These are phyloP conservation scores for Arxiozyma heterogenica DNA, from an alignment of 1,139 yeast genomes.

Conservation along the genomic window DNA sequence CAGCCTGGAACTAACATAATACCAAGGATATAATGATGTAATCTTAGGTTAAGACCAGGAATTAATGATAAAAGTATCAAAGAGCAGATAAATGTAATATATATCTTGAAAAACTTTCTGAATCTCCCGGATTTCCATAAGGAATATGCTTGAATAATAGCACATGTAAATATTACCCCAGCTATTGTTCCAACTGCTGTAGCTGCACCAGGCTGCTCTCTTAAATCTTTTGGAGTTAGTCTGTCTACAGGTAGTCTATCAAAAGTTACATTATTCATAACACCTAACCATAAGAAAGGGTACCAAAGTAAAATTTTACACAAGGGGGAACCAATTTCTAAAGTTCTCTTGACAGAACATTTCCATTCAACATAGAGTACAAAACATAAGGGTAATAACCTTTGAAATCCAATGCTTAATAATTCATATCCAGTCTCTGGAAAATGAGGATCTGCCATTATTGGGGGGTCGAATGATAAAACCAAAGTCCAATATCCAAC, in stretches of 20 bases:
- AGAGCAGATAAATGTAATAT: slow-evolving; percentile 39
- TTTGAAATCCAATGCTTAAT: slow-evolving; percentile 59
- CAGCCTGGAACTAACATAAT: slow-evolving; percentile 78
- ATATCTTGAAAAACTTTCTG: slow-evolving; percentile 45
- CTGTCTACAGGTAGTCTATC: slow-evolving; percentile 85
- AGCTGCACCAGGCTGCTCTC: slow-evolving; percentile 68
- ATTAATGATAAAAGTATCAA: slow-evolving; percentile 42
- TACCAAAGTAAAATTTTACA: slow-evolving; percentile 61
- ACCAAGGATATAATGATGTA: slow-evolving; percentile 86
- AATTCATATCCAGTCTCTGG: slow-evolving; percentile 49
- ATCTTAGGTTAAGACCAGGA: slow-evolving; percentile 65
- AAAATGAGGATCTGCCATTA: slow-evolving; percentile 44
- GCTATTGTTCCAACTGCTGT: slow-evolving; percentile 50
- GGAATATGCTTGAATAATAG: slow-evolving; percentile 63
- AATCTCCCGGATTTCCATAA: slow-evolving; percentile 78
- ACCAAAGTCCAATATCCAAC: slow-evolving; percentile 86
- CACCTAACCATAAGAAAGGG: slow-evolving; percentile 76
- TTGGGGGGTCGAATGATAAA: slow-evolving; percentile 77
- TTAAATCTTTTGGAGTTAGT: slow-evolving; percentile 59
- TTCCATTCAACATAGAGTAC: slow-evolving; percentile 68
- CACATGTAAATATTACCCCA: slow-evolving; percentile 42
- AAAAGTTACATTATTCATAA: slow-evolving; percentile 77
- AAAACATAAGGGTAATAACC: slow-evolving; percentile 69
- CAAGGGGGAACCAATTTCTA: slow-evolving; percentile 38
- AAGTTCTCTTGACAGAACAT: slow-evolving; percentile 37